phyloP scores from a whole-genome alignment of 768 basidiomycete genomes.

The Rhodotorula paludigena region DNA sequence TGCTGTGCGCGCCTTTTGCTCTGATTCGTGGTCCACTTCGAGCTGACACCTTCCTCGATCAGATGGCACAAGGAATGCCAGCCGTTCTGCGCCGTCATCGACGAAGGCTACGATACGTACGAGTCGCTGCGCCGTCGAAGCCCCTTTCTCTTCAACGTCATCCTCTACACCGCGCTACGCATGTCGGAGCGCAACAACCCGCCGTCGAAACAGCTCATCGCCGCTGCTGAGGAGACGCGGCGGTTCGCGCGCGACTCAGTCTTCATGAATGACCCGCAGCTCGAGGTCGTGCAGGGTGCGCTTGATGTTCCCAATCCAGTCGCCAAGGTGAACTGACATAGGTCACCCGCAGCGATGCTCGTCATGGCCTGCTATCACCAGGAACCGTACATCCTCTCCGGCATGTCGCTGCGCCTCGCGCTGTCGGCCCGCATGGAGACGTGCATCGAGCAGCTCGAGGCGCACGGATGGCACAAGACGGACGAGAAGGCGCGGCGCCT shows the following conservation, averaged over 20 bases:
- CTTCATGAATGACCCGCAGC: slow-evolving; percentile 1
- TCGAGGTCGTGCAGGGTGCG: slow-evolving; percentile 7
- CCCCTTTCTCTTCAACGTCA: slow-evolving; percentile 6
- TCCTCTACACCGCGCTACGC: slow-evolving; percentile 5
- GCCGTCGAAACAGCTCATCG: slow-evolving; percentile 10
- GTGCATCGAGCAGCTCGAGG: slow-evolving; percentile 8
- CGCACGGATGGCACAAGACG: slow-evolving; percentile 7
- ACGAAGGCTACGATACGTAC: slow-evolving; percentile 11
- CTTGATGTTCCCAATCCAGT: neutral
- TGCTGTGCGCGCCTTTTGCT: slow-evolving; percentile 4
- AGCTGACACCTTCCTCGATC: neutral
- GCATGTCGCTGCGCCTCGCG: slow-evolving; percentile 4
- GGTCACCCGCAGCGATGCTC: neutral
- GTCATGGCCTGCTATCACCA: slow-evolving; percentile 15
- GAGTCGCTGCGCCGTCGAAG: slow-evolving; percentile 3
- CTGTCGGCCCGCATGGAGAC: slow-evolving; percentile 4
- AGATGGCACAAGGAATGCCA: slow-evolving; percentile 13
- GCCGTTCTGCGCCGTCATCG: slow-evolving; percentile 21
- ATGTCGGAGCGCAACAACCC: neutral
- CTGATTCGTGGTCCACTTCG: neutral
- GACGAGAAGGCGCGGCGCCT: slow-evolving; percentile 18
- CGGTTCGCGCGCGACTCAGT: slow-evolving; percentile 8
- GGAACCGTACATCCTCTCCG: slow-evolving; percentile 13
- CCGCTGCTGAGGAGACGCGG: slow-evolving; percentile 20
- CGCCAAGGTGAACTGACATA: neutral